Evolutionary conservation across 1,284 basidiomycete genomes (phyloP), one percentile per base, ranked within the genome.

Genomic region (Pseudozyma sp.): DNA sequence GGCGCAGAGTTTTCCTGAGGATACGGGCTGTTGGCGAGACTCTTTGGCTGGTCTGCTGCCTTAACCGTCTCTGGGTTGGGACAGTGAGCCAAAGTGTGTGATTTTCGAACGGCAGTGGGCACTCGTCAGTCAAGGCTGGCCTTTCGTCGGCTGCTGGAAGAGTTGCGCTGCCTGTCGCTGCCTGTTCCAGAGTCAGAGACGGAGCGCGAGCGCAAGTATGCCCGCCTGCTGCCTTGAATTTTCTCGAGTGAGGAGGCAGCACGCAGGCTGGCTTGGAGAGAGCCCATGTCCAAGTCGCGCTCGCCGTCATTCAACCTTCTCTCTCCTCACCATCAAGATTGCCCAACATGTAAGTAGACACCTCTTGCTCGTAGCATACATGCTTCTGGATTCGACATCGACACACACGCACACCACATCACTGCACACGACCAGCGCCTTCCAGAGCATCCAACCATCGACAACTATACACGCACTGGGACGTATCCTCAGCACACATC

Each of bases 321-420:
- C 88, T 87, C 87, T 89, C 80, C 59, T 60, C 61, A 71, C 65
- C 74, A 68, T 76, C 74, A 76, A 76, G 66, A 77, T 72, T 79
- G 81, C 85, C 81, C 78, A 78, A 77, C 57, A 76, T 74, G 60
- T 68, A 64, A 73, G 70, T 67, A 68, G 47, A 40, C 42, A 52
- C 54, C 47, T 58, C 63, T 55, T 66, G 55, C 51, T 58, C 54
- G 19, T 29, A 24, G 43, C 47, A 47, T 40, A 44, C 53, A 64
- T 45, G 45, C 67, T 59, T 68, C 60, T 68, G 52, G 55, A 53
- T 30, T 54, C 55, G 48, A 55, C 49, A 62, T 35, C 58, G 39
- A 62, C 39, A 49, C 34, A 19, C 8, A 7, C 17, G 31, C 31
- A 56, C 35, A 17, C 2, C 30, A 37, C 46, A 17, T 52, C 53